Conservation (phyloP, 331 rosid genomes). For the Pyrus hybrid region DNA sequence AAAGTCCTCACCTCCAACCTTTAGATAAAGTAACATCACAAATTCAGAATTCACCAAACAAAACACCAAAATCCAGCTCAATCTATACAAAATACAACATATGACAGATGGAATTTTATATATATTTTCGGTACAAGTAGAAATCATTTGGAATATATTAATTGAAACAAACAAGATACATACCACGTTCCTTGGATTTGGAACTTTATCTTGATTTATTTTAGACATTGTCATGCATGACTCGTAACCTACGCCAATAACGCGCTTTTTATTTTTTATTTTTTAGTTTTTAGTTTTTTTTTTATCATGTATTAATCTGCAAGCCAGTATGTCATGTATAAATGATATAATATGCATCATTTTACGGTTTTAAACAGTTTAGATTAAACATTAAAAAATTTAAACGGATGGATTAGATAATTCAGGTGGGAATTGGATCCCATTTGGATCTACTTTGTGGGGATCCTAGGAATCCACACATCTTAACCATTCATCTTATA, state of each 20-base stretch:
- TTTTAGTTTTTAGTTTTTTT: no score
- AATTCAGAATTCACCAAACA: neutral
- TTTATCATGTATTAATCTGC: neutral
- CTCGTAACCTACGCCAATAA: neutral
- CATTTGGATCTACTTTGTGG: no score
- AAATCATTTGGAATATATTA: neutral
- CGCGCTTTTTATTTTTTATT: neutral
- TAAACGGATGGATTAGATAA: neutral
- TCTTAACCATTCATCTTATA: no score
- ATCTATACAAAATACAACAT: neutral
- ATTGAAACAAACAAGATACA: neutral
- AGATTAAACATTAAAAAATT: neutral
- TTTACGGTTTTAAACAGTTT: neutral
- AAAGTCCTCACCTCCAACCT: neutral
- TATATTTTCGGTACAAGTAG: neutral
- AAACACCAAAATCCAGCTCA: neutral
- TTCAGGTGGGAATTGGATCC: no score
- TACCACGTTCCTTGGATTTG: neutral
- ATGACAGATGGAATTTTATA: no score
- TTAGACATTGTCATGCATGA: neutral
- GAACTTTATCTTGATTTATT: neutral
- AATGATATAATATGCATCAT: neutral
- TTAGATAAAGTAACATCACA: neutral
- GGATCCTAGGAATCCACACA: no score
- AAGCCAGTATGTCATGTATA: neutral